Percentiles rank a stretch among this genome's conserved stretches.
These are phyloP conservation scores for Athelia sp. DNA, from an alignment of 1,284 basidiomycete species.

Conservation along the genomic window DNA sequence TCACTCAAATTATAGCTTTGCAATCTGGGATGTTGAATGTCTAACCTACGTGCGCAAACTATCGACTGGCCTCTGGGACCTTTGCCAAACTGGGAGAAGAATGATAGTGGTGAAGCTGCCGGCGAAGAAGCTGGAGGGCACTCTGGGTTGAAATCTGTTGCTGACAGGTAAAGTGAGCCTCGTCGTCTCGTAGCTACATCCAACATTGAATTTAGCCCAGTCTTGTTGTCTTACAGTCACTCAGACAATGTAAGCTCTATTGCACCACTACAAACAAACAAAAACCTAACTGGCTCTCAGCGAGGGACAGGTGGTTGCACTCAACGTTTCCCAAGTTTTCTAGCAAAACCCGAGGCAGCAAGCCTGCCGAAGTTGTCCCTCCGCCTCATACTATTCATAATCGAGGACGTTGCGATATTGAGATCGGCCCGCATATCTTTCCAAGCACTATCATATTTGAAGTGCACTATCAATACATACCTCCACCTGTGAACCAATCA, in stretches of 20 bases:
- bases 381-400: slow-evolving; percentile 61
- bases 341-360: slow-evolving; percentile 48
- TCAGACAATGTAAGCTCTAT: slow-evolving; percentile 61
- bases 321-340: slow-evolving; percentile 71
- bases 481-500: slow-evolving; percentile 9
- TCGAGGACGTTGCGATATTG: slow-evolving; percentile 60
- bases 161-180: slow-evolving; percentile 41
- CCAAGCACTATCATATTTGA: slow-evolving; percentile 61
- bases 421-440: slow-evolving; percentile 70
- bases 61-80: slow-evolving; percentile 49
- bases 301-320: slow-evolving; percentile 63
- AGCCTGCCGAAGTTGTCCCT: slow-evolving; percentile 42
- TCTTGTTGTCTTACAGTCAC: slow-evolving; percentile 53
- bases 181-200: not conserved
- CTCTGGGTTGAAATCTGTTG: slow-evolving; percentile 34
- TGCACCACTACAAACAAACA: too few relatives aligned
- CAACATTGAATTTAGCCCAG: slow-evolving; percentile 21
- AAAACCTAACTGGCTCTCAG: slow-evolving; percentile 29
- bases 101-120: slow-evolving; percentile 32
- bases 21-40: too few relatives aligned
- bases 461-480: slow-evolving; percentile 42
- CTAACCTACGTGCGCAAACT: slow-evolving; percentile 21
- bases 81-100: slow-evolving; percentile 51
- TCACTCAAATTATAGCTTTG: not conserved
- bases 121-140: slow-evolving; percentile 11